Evolutionary conservation across 352 stramenopile genomes (phyloP), one percentile per base, ranked within the genome.

Genomic region (Aphanomyces astaci): DNA sequence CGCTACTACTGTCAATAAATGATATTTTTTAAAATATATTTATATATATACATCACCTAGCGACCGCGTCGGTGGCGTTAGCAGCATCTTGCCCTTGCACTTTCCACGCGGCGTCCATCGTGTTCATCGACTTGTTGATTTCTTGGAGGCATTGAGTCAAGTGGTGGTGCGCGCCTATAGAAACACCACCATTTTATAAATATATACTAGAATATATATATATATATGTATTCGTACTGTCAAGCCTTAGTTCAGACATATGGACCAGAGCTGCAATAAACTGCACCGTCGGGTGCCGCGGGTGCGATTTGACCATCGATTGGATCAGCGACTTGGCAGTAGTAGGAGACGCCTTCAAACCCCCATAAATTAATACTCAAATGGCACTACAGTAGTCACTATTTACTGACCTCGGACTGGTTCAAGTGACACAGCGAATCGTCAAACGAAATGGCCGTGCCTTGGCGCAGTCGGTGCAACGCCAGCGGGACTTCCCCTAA

Each of bases 351-450:
- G 32, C 25, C 55, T 64, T 22, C 3, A 60, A 15, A 22, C 54
- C 15, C 19, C 24, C 31, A 30, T 48, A 25, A 31, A n/a, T n/a
- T n/a, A n/a, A n/a, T n/a, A n/a, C n/a, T n/a, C n/a, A n/a, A n/a
- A n/a, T n/a, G n/a, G n/a, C n/a, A n/a, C n/a, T n/a, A n/a, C n/a
- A n/a, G n/a, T n/a, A n/a, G n/a, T n/a, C n/a, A n/a, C n/a, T n/a
- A n/a, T n/a, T n/a, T n/a, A 15, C 15, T 43, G 7, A 43, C n/a
- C 3, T 52, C 17, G 33, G 9, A 28, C 19, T 22, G 24, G 52
- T 51, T 19, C n/a, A 68, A 68, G 24, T 66, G 36, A 30, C 62
- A 62, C 3, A 62, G 19, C 31, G 62, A 60, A 45, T 68, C 62
- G 33, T 68, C 62, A 48, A 68, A 62, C 3, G 62, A 68, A 27